Base-by-base conservation (phyloP, 1,284 basidiomycete genomes). In the Fomitopsis pinicola region DNA sequence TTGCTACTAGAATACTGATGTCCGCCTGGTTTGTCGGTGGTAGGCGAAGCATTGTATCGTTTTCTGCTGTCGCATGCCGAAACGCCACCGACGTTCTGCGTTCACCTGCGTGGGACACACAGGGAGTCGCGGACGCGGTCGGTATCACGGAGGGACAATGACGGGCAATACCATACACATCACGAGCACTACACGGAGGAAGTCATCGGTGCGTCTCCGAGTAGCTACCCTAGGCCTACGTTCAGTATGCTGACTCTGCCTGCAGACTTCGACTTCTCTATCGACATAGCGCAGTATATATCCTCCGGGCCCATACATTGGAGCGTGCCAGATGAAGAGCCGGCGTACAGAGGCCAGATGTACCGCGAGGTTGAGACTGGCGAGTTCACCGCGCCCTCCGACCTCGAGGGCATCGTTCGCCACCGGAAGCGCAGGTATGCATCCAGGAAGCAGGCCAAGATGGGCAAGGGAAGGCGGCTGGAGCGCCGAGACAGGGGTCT, bases 31-130 rank as follows among this genome's bases (percentile, higher is more conserved):
- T 19, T 30, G 7, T 14, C 6, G 3, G 22, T 63, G 78, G 26
- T 62, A 88, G 86, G 87, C 55, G 88, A 91, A 72, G 88, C 88
- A 0, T 77, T 91, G 8, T 89, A 89, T 69, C 83, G 88, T 52
- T 91, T 91, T 72, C 74, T 91, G 6, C 78, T 91, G 15, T 78
- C 80, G 2, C 84, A 88, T 55, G 78, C 85, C 1, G 71, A 72
- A 33, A 73, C 67, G 4, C 76, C 74, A 2, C 89, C 89, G 5
- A 74, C 68, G 15, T 78, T 84, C 63, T 71, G 76, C 42, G 68
- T 91, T 6, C 81, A 80, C 50, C 82, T 82, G 64, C 73, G 73
- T 17, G 89, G 89, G 2, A 80, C 80, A 0, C 89, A 90, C 67
- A 64, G 72, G 2, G 88, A 91, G 67, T 77, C 76, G 15, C 81